phyloP scores from a whole-genome alignment of 257 asterid genomes.

The Ehretia macrophylla region DNA sequence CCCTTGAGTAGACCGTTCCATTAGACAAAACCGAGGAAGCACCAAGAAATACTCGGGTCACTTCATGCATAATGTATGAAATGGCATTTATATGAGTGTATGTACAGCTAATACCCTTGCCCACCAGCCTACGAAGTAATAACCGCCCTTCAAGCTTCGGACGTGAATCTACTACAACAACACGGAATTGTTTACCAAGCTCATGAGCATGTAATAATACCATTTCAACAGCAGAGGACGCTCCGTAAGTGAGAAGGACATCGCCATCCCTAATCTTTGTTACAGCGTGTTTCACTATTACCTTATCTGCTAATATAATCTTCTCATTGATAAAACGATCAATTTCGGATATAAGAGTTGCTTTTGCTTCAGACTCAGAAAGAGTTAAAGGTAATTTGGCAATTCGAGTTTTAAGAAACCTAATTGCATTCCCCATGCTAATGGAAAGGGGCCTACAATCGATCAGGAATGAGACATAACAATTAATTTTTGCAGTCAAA shows the following conservation, averaged over 20 bases:
- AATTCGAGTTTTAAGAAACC: slow-evolving; percentile 70
- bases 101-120: slow-evolving; percentile 72
- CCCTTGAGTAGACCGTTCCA: slow-evolving; percentile 92
- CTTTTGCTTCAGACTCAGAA: slow-evolving; percentile 79
- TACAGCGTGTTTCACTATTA: slow-evolving; percentile 76
- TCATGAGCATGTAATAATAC: slow-evolving; percentile 74
- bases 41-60: slow-evolving; percentile 75
- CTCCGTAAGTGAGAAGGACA: slow-evolving; percentile 78
- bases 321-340: slow-evolving; percentile 64
- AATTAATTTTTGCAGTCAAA: slow-evolving; percentile 64
- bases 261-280: slow-evolving; percentile 81
- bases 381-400: slow-evolving; percentile 52
- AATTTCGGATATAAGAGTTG: slow-evolving; percentile 54
- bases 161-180: slow-evolving; percentile 79
- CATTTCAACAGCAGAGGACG: slow-evolving; percentile 86
- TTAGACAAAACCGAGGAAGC: slow-evolving; percentile 81
- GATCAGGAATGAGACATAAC: slow-evolving; percentile 60
- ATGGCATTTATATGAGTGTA: slow-evolving; percentile 82
- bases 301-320: slow-evolving; percentile 77
- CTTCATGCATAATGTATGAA: slow-evolving; percentile 84
- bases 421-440: slow-evolving; percentile 89
- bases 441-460: slow-evolving; percentile 90
- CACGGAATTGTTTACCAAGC: slow-evolving; percentile 74
- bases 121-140: slow-evolving; percentile 74
- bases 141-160: slow-evolving; percentile 87